These are phyloP conservation scores for Mycena vulgaris DNA, from an alignment of 768 basidiomycete genomes.

Conservation along the genomic window DNA sequence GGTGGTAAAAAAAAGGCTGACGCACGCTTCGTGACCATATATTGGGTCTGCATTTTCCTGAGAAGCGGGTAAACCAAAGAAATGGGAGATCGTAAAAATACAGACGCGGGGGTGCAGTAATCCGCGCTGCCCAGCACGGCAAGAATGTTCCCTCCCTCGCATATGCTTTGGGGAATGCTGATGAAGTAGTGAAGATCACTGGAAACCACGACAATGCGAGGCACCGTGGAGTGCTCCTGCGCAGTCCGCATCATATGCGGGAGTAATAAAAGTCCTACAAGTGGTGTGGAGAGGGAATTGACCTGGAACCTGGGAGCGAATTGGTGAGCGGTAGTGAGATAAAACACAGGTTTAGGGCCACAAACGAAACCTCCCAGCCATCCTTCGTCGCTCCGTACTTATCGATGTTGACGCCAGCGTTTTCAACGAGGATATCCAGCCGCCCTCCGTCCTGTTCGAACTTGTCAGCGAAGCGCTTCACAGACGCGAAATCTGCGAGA, in stretches of 20 bases:
- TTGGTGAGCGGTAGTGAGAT: too few species aligned
- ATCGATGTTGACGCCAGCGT: constrained; percentile 41
- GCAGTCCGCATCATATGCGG: constrained; percentile 47
- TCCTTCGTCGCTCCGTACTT: constrained; percentile 43
- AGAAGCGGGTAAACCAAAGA: not conserved
- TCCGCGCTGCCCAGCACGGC: constrained; percentile 35
- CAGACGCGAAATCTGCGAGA: constrained; percentile 48
- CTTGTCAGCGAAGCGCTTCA: constrained; percentile 50
- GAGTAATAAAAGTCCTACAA: constrained; percentile 47
- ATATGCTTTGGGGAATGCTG: constrained; percentile 7
- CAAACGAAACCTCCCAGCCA: constrained; percentile 50
- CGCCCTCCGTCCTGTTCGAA: constrained; percentile 41
- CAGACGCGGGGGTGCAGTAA: constrained; percentile 35
- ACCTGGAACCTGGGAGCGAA: constrained; percentile 47
- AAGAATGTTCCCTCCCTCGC: constrained; percentile 25
- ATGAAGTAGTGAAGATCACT: constrained; percentile 45
- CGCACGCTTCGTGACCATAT: constrained; percentile 32
- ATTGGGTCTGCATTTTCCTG: not conserved
- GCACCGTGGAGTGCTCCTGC: constrained; percentile 1
- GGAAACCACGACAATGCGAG: constrained; percentile 43
- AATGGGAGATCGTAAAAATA: not conserved
- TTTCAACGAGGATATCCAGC: constrained; percentile 50
- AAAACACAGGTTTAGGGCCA: not conserved
- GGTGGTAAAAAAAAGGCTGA: not conserved
- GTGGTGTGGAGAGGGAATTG: constrained; percentile 49